Evolutionary conservation across 805 yeast genomes (phyloP).

Genomic region (Cyberlindnera meyerae): DNA sequence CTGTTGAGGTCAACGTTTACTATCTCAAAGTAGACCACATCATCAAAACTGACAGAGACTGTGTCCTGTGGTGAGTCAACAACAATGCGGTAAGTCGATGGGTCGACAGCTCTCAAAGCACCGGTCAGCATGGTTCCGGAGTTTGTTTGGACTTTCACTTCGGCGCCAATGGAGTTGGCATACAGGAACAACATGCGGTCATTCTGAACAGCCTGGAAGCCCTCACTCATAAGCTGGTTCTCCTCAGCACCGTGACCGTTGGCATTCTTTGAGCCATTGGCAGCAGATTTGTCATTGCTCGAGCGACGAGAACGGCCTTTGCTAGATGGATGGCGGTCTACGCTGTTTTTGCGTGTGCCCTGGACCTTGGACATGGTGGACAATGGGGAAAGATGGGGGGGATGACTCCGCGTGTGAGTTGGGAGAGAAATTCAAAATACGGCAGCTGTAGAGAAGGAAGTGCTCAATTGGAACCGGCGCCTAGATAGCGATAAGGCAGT

Average conservation of each 20-base stretch:
- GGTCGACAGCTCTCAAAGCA: conserved; percentile 52
- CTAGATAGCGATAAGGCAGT: too few species aligned
- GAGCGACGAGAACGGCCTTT: conserved; percentile 13
- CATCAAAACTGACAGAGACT: conserved; percentile 28
- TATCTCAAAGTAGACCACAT: conserved; percentile 38
- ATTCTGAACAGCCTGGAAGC: conserved; percentile 28
- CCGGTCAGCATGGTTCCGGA: conserved; percentile 62
- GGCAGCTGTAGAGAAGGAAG: too few species aligned
- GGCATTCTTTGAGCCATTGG: conserved; percentile 6
- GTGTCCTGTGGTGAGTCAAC: conserved; percentile 27
- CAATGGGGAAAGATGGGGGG: too few species aligned
- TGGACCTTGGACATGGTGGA: conserved; percentile 14
- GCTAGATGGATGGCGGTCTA: conserved; percentile 3
- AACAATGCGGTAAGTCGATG: conserved; percentile 29
- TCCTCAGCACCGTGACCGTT: conserved; percentile 1
- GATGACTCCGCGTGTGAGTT: too few species aligned
- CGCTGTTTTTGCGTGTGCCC: conserved; percentile 4
- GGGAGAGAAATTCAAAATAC: too few species aligned
- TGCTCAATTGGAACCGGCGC: too few species aligned
- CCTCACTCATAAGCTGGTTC: conserved; percentile 19
- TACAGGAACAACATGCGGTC: conserved; percentile 54
- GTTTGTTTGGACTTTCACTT: conserved; percentile 52
- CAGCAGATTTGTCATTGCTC: conserved; percentile 5
- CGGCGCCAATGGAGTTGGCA: conserved; percentile 55
- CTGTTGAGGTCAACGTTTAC: conserved; percentile 27